phyloP scores from a whole-genome alignment of 768 basidiomycete genomes.

The Phlebiopsis flavidoalba region DNA sequence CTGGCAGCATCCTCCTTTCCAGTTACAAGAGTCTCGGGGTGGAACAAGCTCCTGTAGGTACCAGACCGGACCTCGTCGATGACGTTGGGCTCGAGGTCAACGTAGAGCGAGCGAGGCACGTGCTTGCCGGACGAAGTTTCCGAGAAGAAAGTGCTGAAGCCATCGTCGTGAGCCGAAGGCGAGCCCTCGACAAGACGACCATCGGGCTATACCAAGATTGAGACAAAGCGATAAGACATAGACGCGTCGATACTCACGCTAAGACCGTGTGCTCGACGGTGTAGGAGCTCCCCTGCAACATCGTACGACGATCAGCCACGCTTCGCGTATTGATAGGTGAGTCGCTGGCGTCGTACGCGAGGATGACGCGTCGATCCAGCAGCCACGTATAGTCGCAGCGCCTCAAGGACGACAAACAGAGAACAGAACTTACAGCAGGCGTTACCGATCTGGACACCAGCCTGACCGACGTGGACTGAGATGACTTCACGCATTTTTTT shows the following conservation, averaged over 20 bases:
- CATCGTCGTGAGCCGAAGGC: conserved; percentile 72
- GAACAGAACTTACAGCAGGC: conserved; percentile 82
- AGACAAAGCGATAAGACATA: not conserved
- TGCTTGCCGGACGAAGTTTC: conserved; percentile 96
- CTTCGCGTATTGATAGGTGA: not conserved
- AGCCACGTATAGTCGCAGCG: not conserved
- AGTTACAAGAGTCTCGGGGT: conserved; percentile 96
- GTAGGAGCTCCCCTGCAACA: conserved; percentile 89
- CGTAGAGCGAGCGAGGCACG: conserved; percentile 95
- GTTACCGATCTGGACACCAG: conserved; percentile 96
- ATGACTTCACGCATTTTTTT: conserved; percentile 90
- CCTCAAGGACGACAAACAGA: conserved; percentile 5
- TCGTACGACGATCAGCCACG: conserved; percentile 8
- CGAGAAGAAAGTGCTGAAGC: conserved; percentile 99
- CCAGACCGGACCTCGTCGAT: conserved; percentile 97
- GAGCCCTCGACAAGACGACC: conserved; percentile 83
- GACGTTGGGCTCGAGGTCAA: conserved; percentile 96
- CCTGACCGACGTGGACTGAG: conserved; percentile 98
- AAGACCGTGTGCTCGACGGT: conserved; percentile 98
- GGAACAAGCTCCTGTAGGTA: conserved; percentile 94
- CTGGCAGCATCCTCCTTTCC: conserved; percentile 99
- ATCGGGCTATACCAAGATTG: conserved; percentile 64
- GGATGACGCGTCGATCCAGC: conserved; percentile 14
- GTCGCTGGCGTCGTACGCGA: not conserved
- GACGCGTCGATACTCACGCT: conserved; percentile 56